phyloP scores from a whole-genome alignment of 306 rosid genomes.

The Rosa chinensis region DNA sequence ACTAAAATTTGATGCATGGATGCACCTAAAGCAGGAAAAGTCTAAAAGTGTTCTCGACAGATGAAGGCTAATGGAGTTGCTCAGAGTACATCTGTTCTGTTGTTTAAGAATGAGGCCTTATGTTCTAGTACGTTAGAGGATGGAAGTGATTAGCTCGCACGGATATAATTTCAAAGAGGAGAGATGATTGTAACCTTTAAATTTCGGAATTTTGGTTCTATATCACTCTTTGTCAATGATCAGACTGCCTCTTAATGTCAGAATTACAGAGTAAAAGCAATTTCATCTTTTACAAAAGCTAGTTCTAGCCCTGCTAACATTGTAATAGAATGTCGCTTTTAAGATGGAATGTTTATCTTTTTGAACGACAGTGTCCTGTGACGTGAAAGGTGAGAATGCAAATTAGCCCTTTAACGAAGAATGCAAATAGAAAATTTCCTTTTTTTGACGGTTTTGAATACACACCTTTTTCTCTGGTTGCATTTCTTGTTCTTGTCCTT shows the following conservation, averaged over 20 bases:
- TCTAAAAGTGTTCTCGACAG: too few relatives aligned
- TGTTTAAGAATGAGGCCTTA: too few relatives aligned
- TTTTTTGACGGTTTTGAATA: neutral
- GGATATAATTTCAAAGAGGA: too few relatives aligned
- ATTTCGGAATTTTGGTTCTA: too few relatives aligned
- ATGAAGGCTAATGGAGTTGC: too few relatives aligned
- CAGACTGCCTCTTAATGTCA: neutral
- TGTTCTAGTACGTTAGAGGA: too few relatives aligned
- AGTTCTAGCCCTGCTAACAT: neutral
- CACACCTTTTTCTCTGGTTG: neutral
- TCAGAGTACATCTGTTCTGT: too few relatives aligned
- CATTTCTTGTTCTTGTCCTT: slow-evolving; percentile 1
- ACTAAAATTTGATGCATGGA: too few relatives aligned
- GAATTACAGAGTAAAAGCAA: neutral
- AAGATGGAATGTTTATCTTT: neutral
- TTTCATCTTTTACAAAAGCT: neutral
- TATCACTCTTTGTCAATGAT: too few relatives aligned
- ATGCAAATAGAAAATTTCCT: neutral
- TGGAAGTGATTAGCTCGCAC: too few relatives aligned
- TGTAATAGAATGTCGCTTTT: neutral
- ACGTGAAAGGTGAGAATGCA: neutral
- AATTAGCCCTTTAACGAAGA: neutral
- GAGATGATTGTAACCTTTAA: too few relatives aligned
- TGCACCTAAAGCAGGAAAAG: too few relatives aligned
- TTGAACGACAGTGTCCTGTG: neutral